Evolutionary conservation across 352 stramenopile species (phyloP).

Genomic region (Elongisporangium anandrum): DNA sequence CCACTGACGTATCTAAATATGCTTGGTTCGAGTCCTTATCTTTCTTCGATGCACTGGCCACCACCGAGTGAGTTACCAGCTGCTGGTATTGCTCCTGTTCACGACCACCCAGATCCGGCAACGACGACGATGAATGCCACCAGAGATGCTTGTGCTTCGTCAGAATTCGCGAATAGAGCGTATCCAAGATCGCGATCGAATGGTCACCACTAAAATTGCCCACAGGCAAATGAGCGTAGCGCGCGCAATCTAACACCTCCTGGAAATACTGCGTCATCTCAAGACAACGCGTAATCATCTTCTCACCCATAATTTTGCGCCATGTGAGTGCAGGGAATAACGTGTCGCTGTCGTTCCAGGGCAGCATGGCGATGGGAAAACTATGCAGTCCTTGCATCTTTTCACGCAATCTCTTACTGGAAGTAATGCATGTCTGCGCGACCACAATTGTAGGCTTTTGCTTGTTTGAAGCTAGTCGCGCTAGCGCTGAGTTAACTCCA

Average conservation of each 20-base stretch:
- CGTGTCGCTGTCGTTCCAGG: conserved; percentile 73
- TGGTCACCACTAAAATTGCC: conserved; percentile 94
- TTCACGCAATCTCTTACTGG: conserved; percentile 56
- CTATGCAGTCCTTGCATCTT: conserved; percentile 89
- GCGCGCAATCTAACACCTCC: conserved; percentile 81
- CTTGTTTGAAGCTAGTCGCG: conserved; percentile 80
- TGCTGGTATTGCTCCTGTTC: conserved; percentile 86
- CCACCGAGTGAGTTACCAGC: conserved; percentile 42
- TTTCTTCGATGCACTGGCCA: conserved; percentile 15
- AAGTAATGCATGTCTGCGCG: conserved; percentile 56
- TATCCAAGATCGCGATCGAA: conserved; percentile 90
- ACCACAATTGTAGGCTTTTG: conserved; percentile 90
- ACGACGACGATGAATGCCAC: conserved; percentile 90
- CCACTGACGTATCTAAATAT: conserved; percentile 43
- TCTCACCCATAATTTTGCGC: conserved; percentile 83
- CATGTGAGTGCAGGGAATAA: conserved; percentile 92
- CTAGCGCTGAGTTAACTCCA: conserved; percentile 85
- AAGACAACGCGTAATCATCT: conserved; percentile 70
- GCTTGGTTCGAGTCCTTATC: conserved; percentile 19
- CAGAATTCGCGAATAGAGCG: conserved; percentile 90
- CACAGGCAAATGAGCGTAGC: conserved; percentile 92
- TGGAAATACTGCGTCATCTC: conserved; percentile 88
- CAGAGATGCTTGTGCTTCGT: conserved; percentile 93
- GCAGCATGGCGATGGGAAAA: conserved; percentile 90
- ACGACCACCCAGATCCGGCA: conserved; percentile 87